These are phyloP conservation scores for Mucor circinelloides DNA, from an alignment of 371 early-diverging fungal genomes.

Conservation along the genomic window DNA sequence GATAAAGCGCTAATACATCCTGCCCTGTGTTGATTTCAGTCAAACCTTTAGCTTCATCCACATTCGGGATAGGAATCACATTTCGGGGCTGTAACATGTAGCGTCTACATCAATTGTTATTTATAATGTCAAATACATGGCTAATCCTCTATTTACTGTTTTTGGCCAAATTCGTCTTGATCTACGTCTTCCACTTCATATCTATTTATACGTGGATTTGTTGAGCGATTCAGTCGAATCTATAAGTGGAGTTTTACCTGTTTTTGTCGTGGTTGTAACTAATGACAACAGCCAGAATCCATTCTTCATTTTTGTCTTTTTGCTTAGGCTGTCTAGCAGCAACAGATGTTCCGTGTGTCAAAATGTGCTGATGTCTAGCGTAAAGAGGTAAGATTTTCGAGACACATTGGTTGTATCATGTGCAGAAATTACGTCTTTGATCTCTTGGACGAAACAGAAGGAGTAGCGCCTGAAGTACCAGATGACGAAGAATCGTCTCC, in stretches of 20 bases:
- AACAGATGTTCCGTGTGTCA: conserved; percentile 48
- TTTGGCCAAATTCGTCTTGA: conserved; percentile 64
- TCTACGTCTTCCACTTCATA: conserved; percentile 79
- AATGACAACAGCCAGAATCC: conserved; percentile 75
- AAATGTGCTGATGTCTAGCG: conserved; percentile 5
- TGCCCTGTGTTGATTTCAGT: conserved; percentile 66
- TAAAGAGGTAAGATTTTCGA: neutral
- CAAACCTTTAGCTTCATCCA: conserved; percentile 38
- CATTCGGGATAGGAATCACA: conserved; percentile 64
- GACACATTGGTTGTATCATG: neutral
- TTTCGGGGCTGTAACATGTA: conserved; percentile 64
- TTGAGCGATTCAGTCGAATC: neutral
- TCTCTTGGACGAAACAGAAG: conserved; percentile 37
- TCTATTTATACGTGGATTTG: conserved; percentile 25
- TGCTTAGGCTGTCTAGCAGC: conserved; percentile 65
- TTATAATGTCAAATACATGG: neutral
- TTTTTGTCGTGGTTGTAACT: conserved; percentile 66
- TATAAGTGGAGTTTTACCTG: conserved; percentile 39
- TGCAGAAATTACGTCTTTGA: conserved; percentile 42
- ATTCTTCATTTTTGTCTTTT: conserved; percentile 72
- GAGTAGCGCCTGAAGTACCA: neutral
- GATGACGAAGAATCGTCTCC: conserved; percentile 33
- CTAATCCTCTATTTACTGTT: conserved; percentile 51
- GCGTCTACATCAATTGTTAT: conserved; percentile 39
- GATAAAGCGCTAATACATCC: conserved; percentile 83